Base-by-base conservation (phyloP, 2,329 filamentous ascomycete genomes). In the Diaporthe citriasiana region DNA sequence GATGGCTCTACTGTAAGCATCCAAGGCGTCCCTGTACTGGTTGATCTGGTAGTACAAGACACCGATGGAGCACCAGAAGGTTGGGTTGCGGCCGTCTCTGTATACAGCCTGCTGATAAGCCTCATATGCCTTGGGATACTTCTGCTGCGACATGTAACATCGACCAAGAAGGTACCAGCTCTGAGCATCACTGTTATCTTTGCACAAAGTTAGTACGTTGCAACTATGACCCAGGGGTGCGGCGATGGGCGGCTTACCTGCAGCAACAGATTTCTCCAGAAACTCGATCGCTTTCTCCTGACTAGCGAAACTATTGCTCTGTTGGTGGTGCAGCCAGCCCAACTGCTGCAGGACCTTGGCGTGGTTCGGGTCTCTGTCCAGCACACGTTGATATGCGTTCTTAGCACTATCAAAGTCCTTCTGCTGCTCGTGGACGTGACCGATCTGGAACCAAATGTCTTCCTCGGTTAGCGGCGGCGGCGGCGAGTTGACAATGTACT, bases 31-130 rank as follows among this genome's bases (percentile, higher is more conserved):
- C 74, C 97, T 93, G 85, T 99, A 99, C 86, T 99, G 97, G 84
- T 98, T 99, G 87, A 99, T 99, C 85, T 98, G 97, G 85, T 98
- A 99, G 84, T 99, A 99, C 74, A 99, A 89, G 22, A 99, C 97
- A 82, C 97, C 97, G 81, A 99, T 99, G 13, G 96, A 98, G 87
- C 97, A 98, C 97, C 97, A 99, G 87, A 98, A 99, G 2, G 97
- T 98, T 25, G 97, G 97, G 82, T 98, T 98, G 78, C 97, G 93
- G 45, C 97, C 97, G 82, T 99, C 97, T 73, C 97, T 95, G 82
- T 99, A 99, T 51, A 99, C 97, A 3, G 97, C 97, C 86, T 99
- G 97, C 82, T 99, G 97, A 83, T 98, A 98, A 8, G 97, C 96
- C 82, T 99, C 97, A 80, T 98, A 98, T 0, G 97, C 97, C 83